Conservation (phyloP, 2,329 filamentous ascomycete genomes). For the Diaporthe ilicicola region DNA sequence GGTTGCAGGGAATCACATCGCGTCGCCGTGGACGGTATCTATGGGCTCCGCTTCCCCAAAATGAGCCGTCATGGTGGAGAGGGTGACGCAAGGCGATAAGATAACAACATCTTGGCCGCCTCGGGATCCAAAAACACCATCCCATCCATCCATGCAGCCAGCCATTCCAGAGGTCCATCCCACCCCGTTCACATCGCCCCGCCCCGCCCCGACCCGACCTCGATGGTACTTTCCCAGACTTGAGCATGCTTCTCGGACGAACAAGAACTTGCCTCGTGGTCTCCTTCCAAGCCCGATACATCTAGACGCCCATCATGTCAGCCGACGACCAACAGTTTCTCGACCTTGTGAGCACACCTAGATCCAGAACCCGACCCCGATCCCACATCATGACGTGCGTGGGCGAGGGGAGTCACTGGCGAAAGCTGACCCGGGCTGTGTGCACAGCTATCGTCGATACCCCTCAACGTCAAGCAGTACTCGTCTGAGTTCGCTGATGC, state of each 20-base stretch:
- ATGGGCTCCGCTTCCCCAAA: background rate
- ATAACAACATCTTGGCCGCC: background rate
- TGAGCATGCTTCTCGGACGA: background rate
- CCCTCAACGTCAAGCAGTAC: constrained; percentile 74
- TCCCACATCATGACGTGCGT: background rate
- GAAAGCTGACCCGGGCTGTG: background rate
- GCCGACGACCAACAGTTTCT: constrained; percentile 38
- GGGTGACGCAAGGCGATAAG: constrained; percentile 12
- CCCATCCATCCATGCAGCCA: background rate
- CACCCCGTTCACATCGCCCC: background rate
- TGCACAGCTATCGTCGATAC: constrained; percentile 59
- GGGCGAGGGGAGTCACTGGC: background rate
- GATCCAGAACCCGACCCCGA: background rate
- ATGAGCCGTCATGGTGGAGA: background rate
- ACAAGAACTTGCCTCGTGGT: background rate
- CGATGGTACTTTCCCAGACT: background rate
- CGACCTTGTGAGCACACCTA: constrained; percentile 33
- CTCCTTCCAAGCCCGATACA: background rate
- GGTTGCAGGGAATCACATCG: background rate
- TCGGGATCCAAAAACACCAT: background rate
- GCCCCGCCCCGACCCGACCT: background rate
- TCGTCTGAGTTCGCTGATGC: constrained; percentile 78
- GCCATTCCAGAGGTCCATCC: background rate
- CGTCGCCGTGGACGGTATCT: background rate
- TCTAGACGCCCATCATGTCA: constrained; percentile 31